These are phyloP conservation scores for Raffaelea arxii DNA, from an alignment of 2,329 filamentous ascomycete genomes.

Conservation along the genomic window DNA sequence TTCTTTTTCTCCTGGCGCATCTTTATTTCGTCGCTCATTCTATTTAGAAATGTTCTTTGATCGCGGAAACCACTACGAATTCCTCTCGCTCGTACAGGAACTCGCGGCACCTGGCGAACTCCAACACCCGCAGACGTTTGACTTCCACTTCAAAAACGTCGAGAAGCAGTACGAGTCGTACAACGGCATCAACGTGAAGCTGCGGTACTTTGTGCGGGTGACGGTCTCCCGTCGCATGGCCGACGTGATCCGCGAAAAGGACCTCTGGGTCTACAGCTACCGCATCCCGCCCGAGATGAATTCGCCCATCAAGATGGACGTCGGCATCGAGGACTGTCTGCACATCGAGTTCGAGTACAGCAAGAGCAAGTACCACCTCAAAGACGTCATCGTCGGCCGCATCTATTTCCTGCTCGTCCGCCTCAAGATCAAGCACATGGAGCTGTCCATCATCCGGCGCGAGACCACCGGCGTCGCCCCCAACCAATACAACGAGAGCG, in stretches of 20 bases:
- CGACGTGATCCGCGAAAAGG: constrained; percentile 97
- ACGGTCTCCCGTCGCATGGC: constrained; percentile 96
- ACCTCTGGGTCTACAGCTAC: constrained; percentile 99
- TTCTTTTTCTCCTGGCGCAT: constrained; percentile 1
- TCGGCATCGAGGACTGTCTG: constrained; percentile 96
- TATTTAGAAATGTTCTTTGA: constrained; percentile 96
- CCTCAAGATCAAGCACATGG: constrained; percentile 99
- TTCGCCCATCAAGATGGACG: constrained; percentile 99
- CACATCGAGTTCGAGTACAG: constrained; percentile 99
- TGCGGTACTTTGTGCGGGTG: constrained; percentile 95
- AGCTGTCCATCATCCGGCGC: constrained; percentile 90
- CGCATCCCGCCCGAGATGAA: constrained; percentile 97
- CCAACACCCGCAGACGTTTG: constrained; percentile 95
- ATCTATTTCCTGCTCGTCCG: constrained; percentile 98
- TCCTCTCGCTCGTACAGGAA: constrained; percentile 93
- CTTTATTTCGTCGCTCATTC: constrained; percentile 4
- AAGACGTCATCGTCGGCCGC: constrained; percentile 95
- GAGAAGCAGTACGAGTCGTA: constrained; percentile 99
- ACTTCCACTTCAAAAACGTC: constrained; percentile 99
- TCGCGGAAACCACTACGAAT: constrained; percentile 98
- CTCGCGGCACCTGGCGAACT: constrained; percentile 94
- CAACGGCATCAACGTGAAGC: constrained; percentile 98
- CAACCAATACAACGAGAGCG: constrained; percentile 99
- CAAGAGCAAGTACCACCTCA: constrained; percentile 98
- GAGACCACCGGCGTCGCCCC: constrained; percentile 95